Conservation (phyloP, 2,329 filamentous ascomycete genomes). For the Talaromyces pinophilus region DNA sequence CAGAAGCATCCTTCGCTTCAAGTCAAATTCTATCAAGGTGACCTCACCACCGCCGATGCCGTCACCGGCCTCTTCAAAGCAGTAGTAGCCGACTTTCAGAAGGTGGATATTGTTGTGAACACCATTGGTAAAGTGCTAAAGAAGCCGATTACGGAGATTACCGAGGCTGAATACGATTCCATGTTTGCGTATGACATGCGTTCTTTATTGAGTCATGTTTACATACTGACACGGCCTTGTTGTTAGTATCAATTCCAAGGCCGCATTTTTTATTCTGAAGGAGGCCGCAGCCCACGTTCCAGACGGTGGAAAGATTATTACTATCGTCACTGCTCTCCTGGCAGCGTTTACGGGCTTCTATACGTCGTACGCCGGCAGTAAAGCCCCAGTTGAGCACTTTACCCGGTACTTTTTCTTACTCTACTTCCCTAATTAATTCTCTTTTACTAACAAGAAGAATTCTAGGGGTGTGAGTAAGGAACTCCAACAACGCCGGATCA, state of each 20-base stretch:
- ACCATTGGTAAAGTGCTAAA: slow-evolving; percentile 54
- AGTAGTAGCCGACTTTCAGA: slow-evolving; percentile 45
- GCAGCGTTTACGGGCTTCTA: slow-evolving; percentile 52
- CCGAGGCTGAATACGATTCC: slow-evolving; percentile 50
- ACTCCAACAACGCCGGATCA: slow-evolving; percentile 53
- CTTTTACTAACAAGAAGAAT: background rate
- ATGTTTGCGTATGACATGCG: slow-evolving; percentile 47
- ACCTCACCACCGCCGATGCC: slow-evolving; percentile 45
- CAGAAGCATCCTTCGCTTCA: slow-evolving; percentile 35
- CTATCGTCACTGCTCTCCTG: slow-evolving; percentile 49
- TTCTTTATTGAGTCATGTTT: slow-evolving; percentile 7
- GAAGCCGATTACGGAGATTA: slow-evolving; percentile 49
- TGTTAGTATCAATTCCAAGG: slow-evolving; percentile 49
- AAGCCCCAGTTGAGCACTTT: slow-evolving; percentile 63
- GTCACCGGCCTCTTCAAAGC: slow-evolving; percentile 47
- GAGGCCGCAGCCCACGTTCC: slow-evolving; percentile 46
- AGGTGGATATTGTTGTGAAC: slow-evolving; percentile 54
- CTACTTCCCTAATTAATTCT: background rate
- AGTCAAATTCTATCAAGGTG: slow-evolving; percentile 47
- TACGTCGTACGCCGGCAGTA: slow-evolving; percentile 53
- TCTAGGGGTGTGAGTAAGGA: slow-evolving; percentile 55
- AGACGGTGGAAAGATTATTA: slow-evolving; percentile 53
- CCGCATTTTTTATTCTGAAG: slow-evolving; percentile 50
- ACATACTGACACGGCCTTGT: background rate
- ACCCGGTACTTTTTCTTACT: slow-evolving; percentile 46